A percentile compares a stretch with the other conserved stretches of the same genome.
These are phyloP conservation scores for Exophiala sp. DNA, from an alignment of 2,329 filamentous ascomycete species.

Conservation along the genomic window DNA sequence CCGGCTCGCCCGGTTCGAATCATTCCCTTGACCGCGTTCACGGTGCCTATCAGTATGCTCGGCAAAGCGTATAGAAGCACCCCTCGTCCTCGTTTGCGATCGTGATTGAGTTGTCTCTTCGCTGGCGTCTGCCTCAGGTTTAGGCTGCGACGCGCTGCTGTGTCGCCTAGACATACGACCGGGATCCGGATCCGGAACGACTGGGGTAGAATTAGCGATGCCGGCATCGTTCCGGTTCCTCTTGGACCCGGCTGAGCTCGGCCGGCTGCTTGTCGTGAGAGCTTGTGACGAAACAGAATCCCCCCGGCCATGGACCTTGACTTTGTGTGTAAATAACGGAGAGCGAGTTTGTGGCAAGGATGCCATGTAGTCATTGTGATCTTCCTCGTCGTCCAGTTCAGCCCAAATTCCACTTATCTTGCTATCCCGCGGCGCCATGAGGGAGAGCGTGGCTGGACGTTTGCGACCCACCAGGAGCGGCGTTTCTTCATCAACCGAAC, in stretches of 20 bases:
- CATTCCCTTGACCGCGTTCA: slow-evolving; percentile 1
- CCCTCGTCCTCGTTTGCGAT: slow-evolving; percentile 4
- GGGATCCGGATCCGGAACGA: not conserved
- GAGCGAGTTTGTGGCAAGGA: slow-evolving; percentile 23
- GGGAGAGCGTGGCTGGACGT: slow-evolving; percentile 30
- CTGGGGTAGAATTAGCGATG: not conserved
- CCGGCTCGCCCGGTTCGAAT: slow-evolving; percentile 3
- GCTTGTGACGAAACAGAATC: slow-evolving; percentile 23
- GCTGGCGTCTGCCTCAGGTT: not conserved
- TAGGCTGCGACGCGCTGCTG: slow-evolving; percentile 13
- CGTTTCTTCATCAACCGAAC: slow-evolving; percentile 32
- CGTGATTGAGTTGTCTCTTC: not conserved
- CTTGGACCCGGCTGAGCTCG: slow-evolving; percentile 10
- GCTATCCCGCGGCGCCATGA: slow-evolving; percentile 43
- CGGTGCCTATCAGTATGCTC: slow-evolving; percentile 2
- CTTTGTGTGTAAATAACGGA: slow-evolving; percentile 22
- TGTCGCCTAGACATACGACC: slow-evolving; percentile 5
- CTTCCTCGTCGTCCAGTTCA: slow-evolving; percentile 70
- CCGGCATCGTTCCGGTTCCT: not conserved
- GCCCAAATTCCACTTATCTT: slow-evolving; percentile 71
- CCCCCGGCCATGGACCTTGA: slow-evolving; percentile 14
- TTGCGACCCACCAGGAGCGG: slow-evolving; percentile 24
- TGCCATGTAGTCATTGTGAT: slow-evolving; percentile 37
- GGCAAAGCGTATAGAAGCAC: slow-evolving; percentile 20
- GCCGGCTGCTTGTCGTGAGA: slow-evolving; percentile 13